phyloP scores from a whole-genome alignment of 2,329 filamentous ascomycete species.

The Aspergillus sp. region DNA sequence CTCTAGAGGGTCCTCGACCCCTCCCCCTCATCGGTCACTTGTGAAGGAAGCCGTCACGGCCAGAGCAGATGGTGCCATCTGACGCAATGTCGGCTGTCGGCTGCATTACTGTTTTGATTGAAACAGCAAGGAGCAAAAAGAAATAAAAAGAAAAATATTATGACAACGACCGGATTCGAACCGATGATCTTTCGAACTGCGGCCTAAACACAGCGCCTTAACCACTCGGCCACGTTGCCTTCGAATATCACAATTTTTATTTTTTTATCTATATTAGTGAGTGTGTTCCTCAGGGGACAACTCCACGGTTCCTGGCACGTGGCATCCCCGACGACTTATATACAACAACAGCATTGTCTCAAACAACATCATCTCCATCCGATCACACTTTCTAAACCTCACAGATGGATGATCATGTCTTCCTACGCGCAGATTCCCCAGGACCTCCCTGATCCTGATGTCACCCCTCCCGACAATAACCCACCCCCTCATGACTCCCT shows the following conservation, averaged over 20 bases:
- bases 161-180: neutral
- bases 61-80: slow-evolving; percentile 10
- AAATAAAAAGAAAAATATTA: neutral
- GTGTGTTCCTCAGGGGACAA: no score
- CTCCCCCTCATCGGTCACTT: neutral
- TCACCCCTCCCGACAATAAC: neutral
- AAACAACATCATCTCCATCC: neutral
- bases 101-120: neutral
- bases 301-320: neutral
- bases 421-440: slow-evolving; percentile 8
- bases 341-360: neutral
- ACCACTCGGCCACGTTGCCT: neutral
- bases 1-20: neutral
- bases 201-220: neutral
- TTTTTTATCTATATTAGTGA: neutral
- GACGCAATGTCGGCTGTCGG: slow-evolving; percentile 12
- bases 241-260: neutral
- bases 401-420: slow-evolving; percentile 1
- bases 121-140: neutral
- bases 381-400: neutral
- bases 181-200: neutral
- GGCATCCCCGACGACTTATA: neutral
- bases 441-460: neutral
- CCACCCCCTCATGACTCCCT: slow-evolving; percentile 19
- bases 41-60: neutral